Evolutionary conservation across 148 eudicot species (phyloP), one percentile per base, ranked within the genome.

Genomic region (Vaccinium vitisidaea): DNA sequence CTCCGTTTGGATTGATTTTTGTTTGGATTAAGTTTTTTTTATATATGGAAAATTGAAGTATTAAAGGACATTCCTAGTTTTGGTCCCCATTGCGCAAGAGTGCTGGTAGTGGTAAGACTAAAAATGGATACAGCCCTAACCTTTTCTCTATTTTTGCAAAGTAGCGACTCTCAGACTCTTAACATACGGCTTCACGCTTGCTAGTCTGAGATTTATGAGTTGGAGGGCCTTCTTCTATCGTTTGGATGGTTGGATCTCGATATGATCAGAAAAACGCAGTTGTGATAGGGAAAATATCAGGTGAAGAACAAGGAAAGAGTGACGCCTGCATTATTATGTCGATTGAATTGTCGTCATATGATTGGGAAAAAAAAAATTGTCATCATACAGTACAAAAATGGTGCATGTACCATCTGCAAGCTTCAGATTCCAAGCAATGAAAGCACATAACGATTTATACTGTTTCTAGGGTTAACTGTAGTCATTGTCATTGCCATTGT

Each of bases 371-470:
- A 43, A 43, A 43, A 43, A 39, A 8, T 46, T 19, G 79, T 75
- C 32, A 16, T 75, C 27, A 11, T 75, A 52, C 59, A 6, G 80
- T 23, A 50, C 6, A 6, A 52, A 52, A 52, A 23, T 11, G 23
- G 58, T 49, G 58, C 19, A 76, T 0, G 4, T 21, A 1, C 55
- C 23, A 49, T 23, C 21, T 48, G 48, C 52, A 27, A 75, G 16
- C 78, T 75, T 75, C 25, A 21, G 78, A 75, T 46, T 46, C 23
- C 23, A 74, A 75, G 79, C 27, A 75, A 74, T 74, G 77, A 43
- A 43, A 43, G 46, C 46, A 43, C 46, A 43, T 4, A 39, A 43
- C 16, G 48, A 2, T 39, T 6, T 16, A 39, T 74, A 19, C 14
- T 74, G 23, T 43, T 74, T 21, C 77, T 39, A 74, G 2, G 75